These are phyloP conservation scores for Neurospora hispaniola DNA, from an alignment of 495 filamentous ascomycete species.

Conservation along the genomic window DNA sequence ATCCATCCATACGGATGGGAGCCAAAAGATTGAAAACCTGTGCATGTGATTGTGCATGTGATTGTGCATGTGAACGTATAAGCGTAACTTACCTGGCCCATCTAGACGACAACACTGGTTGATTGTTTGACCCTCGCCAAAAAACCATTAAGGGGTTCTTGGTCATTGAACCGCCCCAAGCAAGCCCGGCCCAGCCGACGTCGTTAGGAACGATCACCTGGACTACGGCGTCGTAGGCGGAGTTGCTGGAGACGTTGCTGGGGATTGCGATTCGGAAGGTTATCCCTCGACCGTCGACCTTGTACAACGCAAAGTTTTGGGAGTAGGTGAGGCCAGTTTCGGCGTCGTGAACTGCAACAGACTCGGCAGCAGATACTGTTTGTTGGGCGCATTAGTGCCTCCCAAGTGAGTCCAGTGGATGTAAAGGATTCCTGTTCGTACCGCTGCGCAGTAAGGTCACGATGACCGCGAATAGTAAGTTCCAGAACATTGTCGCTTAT, in stretches of 20 bases:
- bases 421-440: background rate
- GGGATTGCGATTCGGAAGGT: conserved; percentile 33
- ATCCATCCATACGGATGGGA: background rate
- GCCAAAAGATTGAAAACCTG: background rate
- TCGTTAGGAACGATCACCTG: conserved; percentile 31
- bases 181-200: conserved; percentile 33
- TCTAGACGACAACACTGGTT: conserved; percentile 19
- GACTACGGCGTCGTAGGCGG: conserved; percentile 30
- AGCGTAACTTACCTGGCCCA: conserved; percentile 25
- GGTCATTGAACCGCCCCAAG: conserved; percentile 34
- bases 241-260: conserved; percentile 7
- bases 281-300: conserved; percentile 21
- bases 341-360: conserved; percentile 27
- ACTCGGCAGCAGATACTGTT: conserved; percentile 12
- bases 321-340: conserved; percentile 43
- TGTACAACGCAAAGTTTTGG: conserved; percentile 29
- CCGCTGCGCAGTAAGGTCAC: conserved; percentile 13
- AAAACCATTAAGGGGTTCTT: conserved; percentile 28
- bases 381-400: conserved; percentile 3
- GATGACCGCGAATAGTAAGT: conserved; percentile 13
- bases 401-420: background rate
- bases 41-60: background rate
- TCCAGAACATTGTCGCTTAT: conserved; percentile 12
- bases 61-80: background rate
- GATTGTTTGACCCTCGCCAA: conserved; percentile 23